phyloP scores from a whole-genome alignment of 208 protist genomes.

The Leptomonas pyrrhocoris region DNA sequence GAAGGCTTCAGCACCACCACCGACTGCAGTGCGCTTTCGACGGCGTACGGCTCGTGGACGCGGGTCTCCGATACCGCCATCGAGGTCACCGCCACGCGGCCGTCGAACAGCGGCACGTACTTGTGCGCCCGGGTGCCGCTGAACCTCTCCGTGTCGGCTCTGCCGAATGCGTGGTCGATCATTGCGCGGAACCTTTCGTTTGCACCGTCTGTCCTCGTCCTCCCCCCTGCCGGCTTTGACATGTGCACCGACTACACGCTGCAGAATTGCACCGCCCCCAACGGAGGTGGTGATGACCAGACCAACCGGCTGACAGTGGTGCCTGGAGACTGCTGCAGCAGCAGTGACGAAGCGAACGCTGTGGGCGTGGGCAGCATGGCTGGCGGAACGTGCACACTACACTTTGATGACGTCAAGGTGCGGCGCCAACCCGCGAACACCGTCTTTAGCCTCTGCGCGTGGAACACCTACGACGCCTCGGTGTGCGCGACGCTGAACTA shows the following conservation, averaged over 20 bases:
- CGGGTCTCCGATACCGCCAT: conserved; percentile 31
- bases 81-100: conserved; percentile 30
- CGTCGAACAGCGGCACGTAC: conserved; percentile 23
- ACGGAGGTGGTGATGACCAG: conserved; percentile 14
- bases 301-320: conserved; percentile 36
- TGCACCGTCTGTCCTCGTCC: conserved; percentile 18
- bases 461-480: conserved; percentile 35
- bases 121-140: conserved; percentile 51
- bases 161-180: conserved; percentile 32
- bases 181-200: conserved; percentile 27
- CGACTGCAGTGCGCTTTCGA: conserved; percentile 34
- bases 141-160: conserved; percentile 38
- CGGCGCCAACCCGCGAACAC: conserved; percentile 27
- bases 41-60: conserved; percentile 47
- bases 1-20: conserved; percentile 54
- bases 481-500: conserved; percentile 45
- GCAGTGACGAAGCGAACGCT: conserved; percentile 22
- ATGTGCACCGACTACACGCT: conserved; percentile 36
- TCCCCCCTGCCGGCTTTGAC: conserved; percentile 34
- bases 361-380: conserved; percentile 34
- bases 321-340: conserved; percentile 54
- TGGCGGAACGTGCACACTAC: conserved; percentile 36
- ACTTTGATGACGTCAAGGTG: conserved; percentile 28
- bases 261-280: conserved; percentile 33
- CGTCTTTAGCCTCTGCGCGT: conserved; percentile 56